These are phyloP conservation scores for Melaleuca quinquenervia DNA, from an alignment of 345 rosid species.

Conservation along the genomic window DNA sequence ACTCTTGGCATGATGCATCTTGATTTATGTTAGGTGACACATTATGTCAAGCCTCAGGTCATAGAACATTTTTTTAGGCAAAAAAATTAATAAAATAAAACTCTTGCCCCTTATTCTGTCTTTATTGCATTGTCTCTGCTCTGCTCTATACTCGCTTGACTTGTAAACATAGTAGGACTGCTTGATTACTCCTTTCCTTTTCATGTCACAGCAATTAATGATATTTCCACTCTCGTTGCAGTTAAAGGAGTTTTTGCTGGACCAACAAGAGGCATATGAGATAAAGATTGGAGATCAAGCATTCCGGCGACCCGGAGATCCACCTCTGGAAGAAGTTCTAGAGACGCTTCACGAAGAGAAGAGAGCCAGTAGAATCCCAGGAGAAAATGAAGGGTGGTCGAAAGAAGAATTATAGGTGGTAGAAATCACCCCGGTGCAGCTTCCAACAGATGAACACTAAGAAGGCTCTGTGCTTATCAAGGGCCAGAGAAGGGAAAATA, in stretches of 20 bases:
- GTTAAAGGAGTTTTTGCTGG: slow-evolving; percentile 77
- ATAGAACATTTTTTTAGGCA: background rate
- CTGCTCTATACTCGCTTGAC: background rate
- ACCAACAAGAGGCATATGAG: slow-evolving; percentile 74
- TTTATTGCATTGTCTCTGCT: background rate
- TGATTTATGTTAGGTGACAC: background rate
- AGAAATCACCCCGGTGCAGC: background rate
- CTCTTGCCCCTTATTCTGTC: background rate
- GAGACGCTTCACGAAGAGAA: slow-evolving; percentile 27
- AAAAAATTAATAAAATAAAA: background rate
- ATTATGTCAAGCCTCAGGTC: background rate
- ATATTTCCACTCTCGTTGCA: slow-evolving; percentile 4
- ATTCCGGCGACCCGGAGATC: slow-evolving; percentile 77
- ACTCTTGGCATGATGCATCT: background rate
- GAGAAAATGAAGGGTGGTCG: slow-evolving; percentile 3
- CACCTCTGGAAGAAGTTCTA: slow-evolving; percentile 55
- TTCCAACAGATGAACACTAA: background rate
- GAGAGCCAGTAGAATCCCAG: background rate
- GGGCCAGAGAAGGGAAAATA: background rate
- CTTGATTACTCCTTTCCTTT: background rate
- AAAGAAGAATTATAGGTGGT: slow-evolving; percentile 49
- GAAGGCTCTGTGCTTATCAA: background rate
- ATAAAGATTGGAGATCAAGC: slow-evolving; percentile 68
- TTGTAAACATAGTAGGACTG: background rate
- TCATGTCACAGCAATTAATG: background rate